Evolutionary conservation across 2,329 filamentous ascomycete genomes (phyloP).

Genomic region (Acrodontium crateriforme): DNA sequence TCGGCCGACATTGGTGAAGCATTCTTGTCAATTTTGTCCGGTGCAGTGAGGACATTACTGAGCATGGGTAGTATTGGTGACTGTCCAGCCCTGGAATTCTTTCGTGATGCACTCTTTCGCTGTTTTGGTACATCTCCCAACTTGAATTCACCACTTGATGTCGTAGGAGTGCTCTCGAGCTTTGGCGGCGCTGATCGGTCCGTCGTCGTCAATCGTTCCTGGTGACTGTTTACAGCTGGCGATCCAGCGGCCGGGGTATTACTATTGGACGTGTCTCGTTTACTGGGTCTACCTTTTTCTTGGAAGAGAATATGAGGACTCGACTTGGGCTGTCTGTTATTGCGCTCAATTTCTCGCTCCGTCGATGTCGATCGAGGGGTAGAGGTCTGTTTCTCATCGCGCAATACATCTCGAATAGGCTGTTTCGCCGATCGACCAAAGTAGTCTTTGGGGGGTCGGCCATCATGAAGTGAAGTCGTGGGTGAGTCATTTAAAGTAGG

Average conservation of each 20-base stretch:
- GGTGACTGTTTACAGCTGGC: conserved; percentile 12
- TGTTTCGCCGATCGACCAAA: conserved; percentile 24
- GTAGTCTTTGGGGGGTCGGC: conserved; percentile 27
- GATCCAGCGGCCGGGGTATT: conserved; percentile 17
- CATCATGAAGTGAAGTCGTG: conserved; percentile 18
- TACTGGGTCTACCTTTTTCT: conserved; percentile 57
- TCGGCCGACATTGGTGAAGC: conserved; percentile 25
- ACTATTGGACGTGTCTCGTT: conserved; percentile 14
- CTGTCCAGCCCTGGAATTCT: conserved; percentile 30
- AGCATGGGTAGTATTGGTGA: no score
- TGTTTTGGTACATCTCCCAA: conserved; percentile 67
- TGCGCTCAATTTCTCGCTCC: conserved; percentile 25
- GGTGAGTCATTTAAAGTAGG: conserved; percentile 3
- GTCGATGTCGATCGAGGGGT: conserved; percentile 33
- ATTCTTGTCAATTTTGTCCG: conserved; percentile 14
- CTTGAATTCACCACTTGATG: conserved; percentile 41
- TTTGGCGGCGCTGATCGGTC: conserved; percentile 15
- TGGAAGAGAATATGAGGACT: conserved; percentile 90
- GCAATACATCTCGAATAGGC: conserved; percentile 28
- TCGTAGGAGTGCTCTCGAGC: conserved; percentile 15
- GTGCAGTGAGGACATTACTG: conserved; percentile 28
- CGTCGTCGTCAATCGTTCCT: conserved; percentile 39
- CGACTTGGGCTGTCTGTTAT: conserved; percentile 25
- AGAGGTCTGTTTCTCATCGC: conserved; percentile 23
- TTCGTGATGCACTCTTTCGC: conserved; percentile 36